Percentiles rank a stretch among this genome's conserved stretches.
phyloP scores from a whole-genome alignment of 257 asterid species.

The Solanum habrochaites region DNA sequence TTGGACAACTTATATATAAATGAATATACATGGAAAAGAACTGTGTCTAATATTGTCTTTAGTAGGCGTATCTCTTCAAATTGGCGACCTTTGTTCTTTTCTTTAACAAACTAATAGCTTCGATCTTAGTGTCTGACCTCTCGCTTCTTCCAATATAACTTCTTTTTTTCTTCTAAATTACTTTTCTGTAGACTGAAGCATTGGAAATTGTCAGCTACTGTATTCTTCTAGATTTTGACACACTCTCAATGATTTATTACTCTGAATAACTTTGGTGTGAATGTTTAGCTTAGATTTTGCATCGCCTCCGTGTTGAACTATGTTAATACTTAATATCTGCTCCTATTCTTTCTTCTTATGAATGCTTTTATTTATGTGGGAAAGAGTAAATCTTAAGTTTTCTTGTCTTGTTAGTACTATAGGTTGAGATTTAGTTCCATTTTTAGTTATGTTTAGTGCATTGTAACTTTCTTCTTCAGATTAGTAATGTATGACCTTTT shows the following conservation, averaged over 20 bases:
- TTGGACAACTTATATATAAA: not conserved
- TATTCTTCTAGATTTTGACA: not conserved
- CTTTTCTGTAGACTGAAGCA: not conserved
- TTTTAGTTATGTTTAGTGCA: not conserved
- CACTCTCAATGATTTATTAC: not conserved
- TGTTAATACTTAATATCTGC: not conserved
- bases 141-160: not conserved
- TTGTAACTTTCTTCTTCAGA: not conserved
- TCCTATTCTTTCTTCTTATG: not conserved
- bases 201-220: not conserved
- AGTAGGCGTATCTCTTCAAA: not conserved
- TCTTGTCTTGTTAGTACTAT: not conserved
- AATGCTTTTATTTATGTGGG: not conserved
- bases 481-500: not conserved
- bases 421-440: not conserved
- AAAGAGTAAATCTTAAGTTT: not conserved
- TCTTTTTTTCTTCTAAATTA: not conserved
- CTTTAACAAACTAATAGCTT: not conserved
- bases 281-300: not conserved
- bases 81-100: not conserved
- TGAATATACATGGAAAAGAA: not conserved
- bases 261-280: not conserved
- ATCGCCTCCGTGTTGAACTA: not conserved
- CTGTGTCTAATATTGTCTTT: not conserved
- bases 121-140: not conserved